Evolutionary conservation across 2,329 filamentous ascomycete species (phyloP).

Genomic region (Exophiala bonariae): DNA sequence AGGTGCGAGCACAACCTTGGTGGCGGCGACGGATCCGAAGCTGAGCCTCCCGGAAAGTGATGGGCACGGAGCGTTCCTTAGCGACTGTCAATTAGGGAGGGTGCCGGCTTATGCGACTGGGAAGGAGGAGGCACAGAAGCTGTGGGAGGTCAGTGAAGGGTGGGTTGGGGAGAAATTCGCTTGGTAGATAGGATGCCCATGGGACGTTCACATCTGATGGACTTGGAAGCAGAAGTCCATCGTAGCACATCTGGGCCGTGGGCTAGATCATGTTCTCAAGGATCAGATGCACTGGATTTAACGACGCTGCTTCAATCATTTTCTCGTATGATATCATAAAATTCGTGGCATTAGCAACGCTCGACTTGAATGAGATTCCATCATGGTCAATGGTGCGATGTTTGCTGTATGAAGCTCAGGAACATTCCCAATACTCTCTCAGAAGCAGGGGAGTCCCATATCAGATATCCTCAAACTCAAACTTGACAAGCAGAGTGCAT

Average conservation of each 20-base stretch:
- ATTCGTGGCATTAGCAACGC: too few relatives aligned
- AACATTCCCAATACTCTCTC: too few relatives aligned
- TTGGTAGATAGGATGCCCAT: slow-evolving; percentile 5
- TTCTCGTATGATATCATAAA: background rate
- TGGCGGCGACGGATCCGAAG: slow-evolving; percentile 44
- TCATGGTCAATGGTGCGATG: background rate
- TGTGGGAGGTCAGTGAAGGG: slow-evolving; percentile 42
- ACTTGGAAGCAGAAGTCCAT: too few relatives aligned
- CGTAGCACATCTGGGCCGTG: too few relatives aligned
- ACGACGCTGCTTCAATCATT: too few relatives aligned
- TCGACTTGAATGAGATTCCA: too few relatives aligned
- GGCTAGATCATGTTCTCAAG: too few relatives aligned
- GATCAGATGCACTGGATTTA: too few relatives aligned
- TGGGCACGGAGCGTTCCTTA: slow-evolving; percentile 27
- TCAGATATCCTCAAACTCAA: slow-evolving; percentile 20
- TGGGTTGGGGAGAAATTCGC: slow-evolving; percentile 40
- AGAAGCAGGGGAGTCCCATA: too few relatives aligned
- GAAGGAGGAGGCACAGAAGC: slow-evolving; percentile 38
- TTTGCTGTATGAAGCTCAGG: too few relatives aligned
- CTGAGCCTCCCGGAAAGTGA: slow-evolving; percentile 9
- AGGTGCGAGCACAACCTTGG: slow-evolving; percentile 43
- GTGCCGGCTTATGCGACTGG: slow-evolving; percentile 38
- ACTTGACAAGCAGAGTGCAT: slow-evolving; percentile 21
- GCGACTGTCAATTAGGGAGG: slow-evolving; percentile 36
- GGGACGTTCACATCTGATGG: too few relatives aligned